These are phyloP conservation scores for Raddia guianensis DNA, from an alignment of 176 grass and related monocot species.

Conservation along the genomic window DNA sequence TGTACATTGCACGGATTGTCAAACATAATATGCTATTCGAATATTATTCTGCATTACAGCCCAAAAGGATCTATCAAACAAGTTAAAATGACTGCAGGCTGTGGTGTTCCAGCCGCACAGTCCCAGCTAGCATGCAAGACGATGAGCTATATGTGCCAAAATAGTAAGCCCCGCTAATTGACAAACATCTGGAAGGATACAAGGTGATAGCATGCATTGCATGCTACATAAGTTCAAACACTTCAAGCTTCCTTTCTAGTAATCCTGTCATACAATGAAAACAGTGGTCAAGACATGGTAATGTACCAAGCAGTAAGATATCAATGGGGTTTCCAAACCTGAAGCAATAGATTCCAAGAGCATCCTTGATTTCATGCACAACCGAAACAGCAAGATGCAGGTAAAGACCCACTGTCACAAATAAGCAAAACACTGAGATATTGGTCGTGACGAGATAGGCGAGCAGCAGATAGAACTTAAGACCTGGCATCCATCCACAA, in stretches of 20 bases:
- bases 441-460: background rate
- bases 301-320: background rate
- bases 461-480: background rate
- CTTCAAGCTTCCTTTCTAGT: slow-evolving; percentile 89
- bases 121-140: background rate
- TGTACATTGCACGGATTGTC: background rate
- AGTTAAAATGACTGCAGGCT: background rate
- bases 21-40: slow-evolving; percentile 17
- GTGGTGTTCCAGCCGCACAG: background rate
- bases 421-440: slow-evolving; percentile 18
- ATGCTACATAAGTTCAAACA: slow-evolving; percentile 6
- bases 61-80: slow-evolving; percentile 13
- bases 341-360: slow-evolving; percentile 98
- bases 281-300: background rate
- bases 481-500: background rate
- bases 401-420: slow-evolving; percentile 78
- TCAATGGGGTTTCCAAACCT: slow-evolving; percentile 44
- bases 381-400: slow-evolving; percentile 87
- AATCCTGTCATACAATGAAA: slow-evolving; percentile 68
- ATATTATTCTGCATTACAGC: background rate
- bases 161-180: background rate
- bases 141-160: background rate
- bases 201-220: slow-evolving; percentile 6
- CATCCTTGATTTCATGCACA: slow-evolving; percentile 89
- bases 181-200: slow-evolving; percentile 1